phyloP scores from a whole-genome alignment of 768 basidiomycete species.

The Leucocoprinus birnbaumii region DNA sequence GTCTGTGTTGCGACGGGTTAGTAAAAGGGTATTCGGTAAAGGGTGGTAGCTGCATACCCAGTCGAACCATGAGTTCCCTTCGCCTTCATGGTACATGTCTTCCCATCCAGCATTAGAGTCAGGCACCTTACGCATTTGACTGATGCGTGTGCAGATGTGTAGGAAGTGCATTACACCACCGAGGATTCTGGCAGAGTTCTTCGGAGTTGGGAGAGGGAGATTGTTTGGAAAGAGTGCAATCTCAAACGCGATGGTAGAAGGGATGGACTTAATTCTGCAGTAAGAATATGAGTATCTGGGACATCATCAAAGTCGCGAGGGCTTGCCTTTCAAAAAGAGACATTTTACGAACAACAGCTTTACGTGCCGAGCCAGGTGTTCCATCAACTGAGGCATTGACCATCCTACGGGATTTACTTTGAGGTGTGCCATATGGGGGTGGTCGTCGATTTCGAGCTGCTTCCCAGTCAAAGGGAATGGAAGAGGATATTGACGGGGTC shows the following conservation, averaged over 20 bases:
- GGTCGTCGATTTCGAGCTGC: constrained; percentile 70
- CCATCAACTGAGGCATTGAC: constrained; percentile 23
- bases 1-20: constrained; percentile 43
- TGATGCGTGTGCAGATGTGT: constrained; percentile 64
- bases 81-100: constrained; percentile 68
- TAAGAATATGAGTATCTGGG: background rate
- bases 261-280: constrained; percentile 57
- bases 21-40: constrained; percentile 9
- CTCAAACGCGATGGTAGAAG: constrained; percentile 73
- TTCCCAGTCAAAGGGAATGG: constrained; percentile 84
- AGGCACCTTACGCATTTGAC: constrained; percentile 50
- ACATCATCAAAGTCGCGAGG: background rate
- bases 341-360: constrained; percentile 62
- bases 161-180: constrained; percentile 65
- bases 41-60: constrained; percentile 49
- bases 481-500: constrained; percentile 74
- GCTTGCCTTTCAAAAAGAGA: constrained; percentile 58
- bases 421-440: constrained; percentile 70
- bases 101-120: constrained; percentile 79
- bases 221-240: constrained; percentile 84
- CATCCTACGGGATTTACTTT: constrained; percentile 43
- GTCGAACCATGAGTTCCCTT: constrained; percentile 68
- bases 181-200: constrained; percentile 61
- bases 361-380: constrained; percentile 35
- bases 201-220: constrained; percentile 65